Evolutionary conservation across 1,284 basidiomycete species (phyloP).

Genomic region (Phaffia rhodozyma): DNA sequence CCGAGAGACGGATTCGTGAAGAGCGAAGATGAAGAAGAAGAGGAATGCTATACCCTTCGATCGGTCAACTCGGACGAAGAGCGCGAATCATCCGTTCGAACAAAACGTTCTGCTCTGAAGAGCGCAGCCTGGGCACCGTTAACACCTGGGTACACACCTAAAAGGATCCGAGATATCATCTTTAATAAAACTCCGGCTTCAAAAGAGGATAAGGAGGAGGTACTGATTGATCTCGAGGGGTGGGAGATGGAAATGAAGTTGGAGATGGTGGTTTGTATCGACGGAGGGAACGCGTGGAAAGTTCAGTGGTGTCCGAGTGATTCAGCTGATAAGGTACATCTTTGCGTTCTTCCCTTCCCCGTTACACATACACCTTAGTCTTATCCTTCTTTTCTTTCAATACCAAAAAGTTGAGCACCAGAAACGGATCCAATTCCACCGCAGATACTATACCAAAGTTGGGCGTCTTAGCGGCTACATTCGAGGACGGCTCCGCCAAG

Average conservation of each 20-base stretch:
- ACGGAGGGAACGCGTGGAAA: constrained; percentile 59
- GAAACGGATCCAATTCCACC: background rate
- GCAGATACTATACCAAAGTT: constrained; percentile 44
- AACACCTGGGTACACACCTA: background rate
- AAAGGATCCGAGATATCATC: background rate
- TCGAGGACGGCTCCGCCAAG: constrained; percentile 66
- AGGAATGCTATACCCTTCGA: background rate
- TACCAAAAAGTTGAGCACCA: constrained; percentile 2
- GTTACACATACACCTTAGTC: background rate
- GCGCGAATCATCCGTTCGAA: too few relatives aligned
- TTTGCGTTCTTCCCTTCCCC: background rate
- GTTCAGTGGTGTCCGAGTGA: constrained; percentile 83
- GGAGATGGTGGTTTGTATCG: constrained; percentile 63
- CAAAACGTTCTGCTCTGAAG: background rate
- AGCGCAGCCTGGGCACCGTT: background rate
- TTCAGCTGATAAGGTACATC: constrained; percentile 47
- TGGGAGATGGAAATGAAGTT: constrained; percentile 40
- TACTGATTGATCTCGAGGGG: constrained; percentile 31
- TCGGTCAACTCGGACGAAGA: background rate
- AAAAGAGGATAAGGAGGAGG: constrained; percentile 20
- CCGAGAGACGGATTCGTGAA: too few relatives aligned
- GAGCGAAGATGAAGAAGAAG: background rate
- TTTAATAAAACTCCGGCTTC: background rate
- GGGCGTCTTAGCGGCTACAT: constrained; percentile 66
- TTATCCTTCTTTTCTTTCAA: constrained; percentile 6